Evolutionary conservation across 129 eudicot genomes (phyloP), one percentile per base, ranked within the genome.

Genomic region (Flaveria linearis): DNA sequence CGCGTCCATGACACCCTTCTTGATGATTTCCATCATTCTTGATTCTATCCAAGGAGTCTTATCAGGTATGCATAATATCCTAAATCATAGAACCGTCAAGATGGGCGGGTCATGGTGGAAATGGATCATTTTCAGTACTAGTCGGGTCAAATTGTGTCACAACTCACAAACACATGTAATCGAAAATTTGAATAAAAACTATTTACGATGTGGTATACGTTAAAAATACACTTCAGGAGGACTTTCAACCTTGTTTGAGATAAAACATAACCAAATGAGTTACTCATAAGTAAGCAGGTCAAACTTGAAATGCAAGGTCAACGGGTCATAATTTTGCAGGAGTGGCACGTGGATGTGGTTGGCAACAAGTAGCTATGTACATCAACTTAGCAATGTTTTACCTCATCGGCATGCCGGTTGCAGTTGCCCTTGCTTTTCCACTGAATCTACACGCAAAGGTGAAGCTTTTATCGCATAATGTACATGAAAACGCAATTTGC

Each of bases 261-360:
- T 52, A 52, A 52, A 52, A 52, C 17, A 52, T 52, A 52, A 52
- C 22, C 58, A 52, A 5, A 15, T 15, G 58, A 52, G 8, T 52
- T 52, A 52, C 22, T 16, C 58, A 16, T 52, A n/a, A 15, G 17
- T 51, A 51, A 52, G 22, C 9, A 23, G 58, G 58, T 52, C 22
- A n/a, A 52, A 52, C 20, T 52, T 52, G n/a, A 49, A 49, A 49
- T 49, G 53, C 4, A 17, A 49, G 7, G 5, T 49, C 1, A 49
- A 49, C 14, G 17, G 26, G 22, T 18, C 23, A 14, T 16, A 55
- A 68, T 30, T 53, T 10, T 80, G 61, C 82, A 93, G 98, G 98
- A 49, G 97, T 85, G 74, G 86, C 92, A 20, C 84, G 97, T 42
- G 98, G 98, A 57, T 88, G 97, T 23, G 97, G 97, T 41, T 93